Conservation (phyloP, 2,329 filamentous ascomycete genomes). For the Chaetomiaceae sp. region DNA sequence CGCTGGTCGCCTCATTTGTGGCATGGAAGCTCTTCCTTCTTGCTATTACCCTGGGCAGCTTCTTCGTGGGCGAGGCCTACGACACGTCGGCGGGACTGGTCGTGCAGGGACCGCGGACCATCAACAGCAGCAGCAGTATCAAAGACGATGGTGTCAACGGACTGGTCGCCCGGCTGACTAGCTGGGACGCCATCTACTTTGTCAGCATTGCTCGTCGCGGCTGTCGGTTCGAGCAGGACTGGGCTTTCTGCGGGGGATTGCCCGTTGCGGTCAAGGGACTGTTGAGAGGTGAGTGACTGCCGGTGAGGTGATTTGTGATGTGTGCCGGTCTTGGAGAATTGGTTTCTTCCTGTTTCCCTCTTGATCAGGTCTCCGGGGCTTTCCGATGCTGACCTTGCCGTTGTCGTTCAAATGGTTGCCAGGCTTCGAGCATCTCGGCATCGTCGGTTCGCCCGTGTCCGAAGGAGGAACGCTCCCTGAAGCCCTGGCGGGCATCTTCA, state of each 20-base stretch:
- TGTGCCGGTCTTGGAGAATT: not conserved
- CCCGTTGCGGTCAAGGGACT: conserved; percentile 40
- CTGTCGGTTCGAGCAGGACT: conserved; percentile 75
- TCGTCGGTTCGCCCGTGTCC: not conserved
- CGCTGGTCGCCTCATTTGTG: conserved; percentile 44
- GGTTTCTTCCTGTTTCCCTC: not conserved
- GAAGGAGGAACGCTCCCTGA: conserved; percentile 15
- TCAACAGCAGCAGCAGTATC: conserved; percentile 17
- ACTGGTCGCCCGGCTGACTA: conserved; percentile 55
- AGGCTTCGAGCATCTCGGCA: conserved; percentile 1
- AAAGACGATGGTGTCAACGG: conserved; percentile 21
- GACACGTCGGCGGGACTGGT: conserved; percentile 68
- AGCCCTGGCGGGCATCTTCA: conserved; percentile 53
- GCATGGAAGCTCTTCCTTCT: conserved; percentile 66
- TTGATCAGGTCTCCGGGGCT: not conserved
- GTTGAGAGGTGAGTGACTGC: conserved; percentile 30
- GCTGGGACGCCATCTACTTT: conserved; percentile 83
- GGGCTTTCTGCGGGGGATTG: conserved; percentile 65
- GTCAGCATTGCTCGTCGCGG: conserved; percentile 57
- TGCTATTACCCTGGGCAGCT: conserved; percentile 50
- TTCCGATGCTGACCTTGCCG: not conserved
- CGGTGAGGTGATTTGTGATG: not conserved
- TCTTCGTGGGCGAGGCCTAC: conserved; percentile 57
- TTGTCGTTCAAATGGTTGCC: not conserved
- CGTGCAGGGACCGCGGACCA: conserved; percentile 34